Evolutionary conservation across 805 yeast genomes (phyloP), one percentile per base, ranked within the genome.

Genomic region (Saturnispora hagleri): DNA sequence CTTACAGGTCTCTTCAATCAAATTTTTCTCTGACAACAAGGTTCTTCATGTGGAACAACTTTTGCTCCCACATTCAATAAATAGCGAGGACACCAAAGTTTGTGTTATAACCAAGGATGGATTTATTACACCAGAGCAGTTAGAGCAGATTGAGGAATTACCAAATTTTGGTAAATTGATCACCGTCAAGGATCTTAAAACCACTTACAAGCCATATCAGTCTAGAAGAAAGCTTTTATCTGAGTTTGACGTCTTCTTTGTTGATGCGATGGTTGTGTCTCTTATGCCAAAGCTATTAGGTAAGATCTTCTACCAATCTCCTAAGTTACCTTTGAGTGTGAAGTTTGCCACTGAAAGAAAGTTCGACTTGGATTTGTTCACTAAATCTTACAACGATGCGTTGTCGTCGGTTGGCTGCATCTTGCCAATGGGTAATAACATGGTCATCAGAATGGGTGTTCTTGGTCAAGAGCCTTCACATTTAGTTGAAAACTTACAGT

Each of bases 141-240:
- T 79, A 53, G 73, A 71, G 51, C 59, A 68, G 52, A 70, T 79
- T 51, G 84, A 79, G 64, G 67, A 70, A 20, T 69, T 79, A 33
- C 75, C 78, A 22, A 67, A 76, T 40, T 67, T 80, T 43, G 52
- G 67, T 22, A 75, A 77, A 60, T 81, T 90, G 51, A 74, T 89
- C 34, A 77, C 93, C 5, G 83, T 84, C 51, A 74, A 80, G 45
- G 85, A 89, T 58, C 74, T 93, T 57, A 88, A 88, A 67, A 86
- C 89, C 34, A 85, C 84, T 55, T 91, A 81, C 75, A 89, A 89
- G 70, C 80, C 87, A n/a, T 93, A 72, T 61, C 97, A 93, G 68
- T 83, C 89, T 54, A 82, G 89, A 67, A 82, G 97, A 66, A 83
- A 81, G 56, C 79, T 93, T 54, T 68, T 76, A 43, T 66, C 74